phyloP scores from a whole-genome alignment of 2,329 filamentous ascomycete genomes.

The Calonectria pteridis region DNA sequence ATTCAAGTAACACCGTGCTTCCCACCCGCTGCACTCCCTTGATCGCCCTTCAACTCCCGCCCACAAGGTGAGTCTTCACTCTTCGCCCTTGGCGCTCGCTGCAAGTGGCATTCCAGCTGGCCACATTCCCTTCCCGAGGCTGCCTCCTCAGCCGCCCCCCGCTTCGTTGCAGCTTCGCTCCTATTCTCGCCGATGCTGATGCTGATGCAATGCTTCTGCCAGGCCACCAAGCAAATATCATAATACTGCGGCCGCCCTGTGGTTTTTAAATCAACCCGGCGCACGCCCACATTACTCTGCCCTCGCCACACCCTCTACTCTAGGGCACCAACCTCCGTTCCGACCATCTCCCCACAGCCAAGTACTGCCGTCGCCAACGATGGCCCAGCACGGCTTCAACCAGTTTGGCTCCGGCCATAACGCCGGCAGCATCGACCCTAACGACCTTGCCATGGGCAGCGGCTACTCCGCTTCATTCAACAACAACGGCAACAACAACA shows the following conservation, averaged over 20 bases:
- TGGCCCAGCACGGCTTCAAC: slow-evolving; percentile 69
- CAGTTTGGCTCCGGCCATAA: slow-evolving; percentile 68
- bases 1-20: slow-evolving; percentile 32
- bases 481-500: slow-evolving; percentile 59
- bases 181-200: slow-evolving; percentile 15
- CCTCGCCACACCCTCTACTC: slow-evolving; percentile 34
- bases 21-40: slow-evolving; percentile 9
- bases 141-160: slow-evolving; percentile 29
- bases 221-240: slow-evolving; percentile 29
- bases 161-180: slow-evolving; percentile 27
- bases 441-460: slow-evolving; percentile 79
- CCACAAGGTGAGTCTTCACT: slow-evolving; percentile 41
- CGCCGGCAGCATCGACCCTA: slow-evolving; percentile 80
- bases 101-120: slow-evolving; percentile 40
- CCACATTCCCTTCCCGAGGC: slow-evolving; percentile 34
- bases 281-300: slow-evolving; percentile 42
- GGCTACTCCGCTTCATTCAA: slow-evolving; percentile 71
- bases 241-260: slow-evolving; percentile 31
- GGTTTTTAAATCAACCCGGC: slow-evolving; percentile 35
- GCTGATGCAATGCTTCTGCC: slow-evolving; percentile 36
- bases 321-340: slow-evolving; percentile 39
- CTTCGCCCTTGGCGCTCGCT: slow-evolving; percentile 28
- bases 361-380: slow-evolving; percentile 45
- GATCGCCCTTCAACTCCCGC: slow-evolving; percentile 30
- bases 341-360: slow-evolving; percentile 23